A percentile compares a stretch with the other conserved stretches of the same genome.
Evolutionary conservation across 176 grass and related monocot genomes (phyloP).

Genomic region (Urochloa ruziziensis): DNA sequence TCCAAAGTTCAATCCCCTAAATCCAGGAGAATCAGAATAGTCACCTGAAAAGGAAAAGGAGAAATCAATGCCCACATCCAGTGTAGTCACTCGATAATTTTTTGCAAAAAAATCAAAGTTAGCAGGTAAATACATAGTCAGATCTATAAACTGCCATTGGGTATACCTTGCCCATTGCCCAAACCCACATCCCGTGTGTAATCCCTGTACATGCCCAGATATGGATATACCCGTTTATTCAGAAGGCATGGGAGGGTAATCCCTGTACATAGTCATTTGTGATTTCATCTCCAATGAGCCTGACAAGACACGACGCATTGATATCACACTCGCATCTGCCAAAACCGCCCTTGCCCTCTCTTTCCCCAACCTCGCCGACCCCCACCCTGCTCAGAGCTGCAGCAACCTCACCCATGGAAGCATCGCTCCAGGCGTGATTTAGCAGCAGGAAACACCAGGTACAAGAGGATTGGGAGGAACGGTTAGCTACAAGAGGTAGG

Average conservation of each 20-base stretch:
- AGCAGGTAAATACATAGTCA: too few relatives aligned
- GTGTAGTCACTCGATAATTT: too few relatives aligned
- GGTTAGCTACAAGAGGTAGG: neutral
- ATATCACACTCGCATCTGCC: neutral
- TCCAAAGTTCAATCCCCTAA: neutral
- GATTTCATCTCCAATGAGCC: neutral
- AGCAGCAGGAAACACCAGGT: neutral
- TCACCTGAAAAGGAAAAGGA: conserved; percentile 10
- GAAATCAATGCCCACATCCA: neutral
- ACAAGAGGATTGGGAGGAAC: neutral
- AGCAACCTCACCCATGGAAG: neutral
- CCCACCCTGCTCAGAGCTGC: neutral
- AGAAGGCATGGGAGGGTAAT: neutral
- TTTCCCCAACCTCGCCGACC: neutral
- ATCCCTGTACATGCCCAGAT: neutral
- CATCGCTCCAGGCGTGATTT: neutral
- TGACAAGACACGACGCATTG: neutral
- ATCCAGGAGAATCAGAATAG: conserved; percentile 10
- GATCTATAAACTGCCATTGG: neutral
- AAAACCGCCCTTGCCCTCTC: neutral
- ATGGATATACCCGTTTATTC: neutral
- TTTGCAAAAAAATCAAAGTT: too few relatives aligned
- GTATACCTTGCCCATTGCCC: neutral
- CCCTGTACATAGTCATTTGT: too few relatives aligned
- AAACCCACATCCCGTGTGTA: neutral